phyloP scores from a whole-genome alignment of 805 yeast genomes.

The Metschnikowia henanensis region DNA sequence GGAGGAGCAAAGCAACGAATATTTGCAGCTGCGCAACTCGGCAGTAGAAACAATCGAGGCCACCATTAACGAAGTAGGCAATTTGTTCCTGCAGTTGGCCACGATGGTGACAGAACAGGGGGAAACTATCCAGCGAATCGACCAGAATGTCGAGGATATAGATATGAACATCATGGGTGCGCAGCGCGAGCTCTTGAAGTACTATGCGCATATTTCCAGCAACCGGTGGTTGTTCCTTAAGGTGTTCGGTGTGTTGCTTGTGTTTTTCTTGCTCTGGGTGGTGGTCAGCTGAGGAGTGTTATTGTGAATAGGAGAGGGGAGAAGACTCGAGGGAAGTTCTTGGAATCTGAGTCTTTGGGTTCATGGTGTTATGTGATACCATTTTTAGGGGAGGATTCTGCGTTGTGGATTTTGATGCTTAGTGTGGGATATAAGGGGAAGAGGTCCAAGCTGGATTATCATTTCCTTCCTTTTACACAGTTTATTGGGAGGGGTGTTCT shows the following conservation, averaged over 20 bases:
- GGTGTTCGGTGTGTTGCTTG: conserved; percentile 82
- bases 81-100: conserved; percentile 89
- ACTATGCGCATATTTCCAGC: conserved; percentile 81
- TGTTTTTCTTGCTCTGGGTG: conserved; percentile 78
- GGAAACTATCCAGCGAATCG: conserved; percentile 93
- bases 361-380: no score
- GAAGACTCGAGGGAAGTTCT: no score
- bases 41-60: conserved; percentile 97
- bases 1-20: conserved; percentile 78
- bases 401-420: no score
- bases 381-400: no score
- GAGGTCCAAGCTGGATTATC: no score
- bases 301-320: no score
- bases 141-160: conserved; percentile 92
- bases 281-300: conserved; percentile 64
- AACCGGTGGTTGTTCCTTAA: conserved; percentile 91
- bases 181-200: conserved; percentile 88
- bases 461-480: no score
- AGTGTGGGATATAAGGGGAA: no score
- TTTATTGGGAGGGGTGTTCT: no score
- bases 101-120: conserved; percentile 98
- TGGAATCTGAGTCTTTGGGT: no score
- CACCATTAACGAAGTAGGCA: conserved; percentile 97
- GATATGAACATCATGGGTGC: conserved; percentile 90
- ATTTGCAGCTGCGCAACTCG: conserved; percentile 76